phyloP scores from a whole-genome alignment of 768 basidiomycete genomes.

The Gelatoporia subvermispora region DNA sequence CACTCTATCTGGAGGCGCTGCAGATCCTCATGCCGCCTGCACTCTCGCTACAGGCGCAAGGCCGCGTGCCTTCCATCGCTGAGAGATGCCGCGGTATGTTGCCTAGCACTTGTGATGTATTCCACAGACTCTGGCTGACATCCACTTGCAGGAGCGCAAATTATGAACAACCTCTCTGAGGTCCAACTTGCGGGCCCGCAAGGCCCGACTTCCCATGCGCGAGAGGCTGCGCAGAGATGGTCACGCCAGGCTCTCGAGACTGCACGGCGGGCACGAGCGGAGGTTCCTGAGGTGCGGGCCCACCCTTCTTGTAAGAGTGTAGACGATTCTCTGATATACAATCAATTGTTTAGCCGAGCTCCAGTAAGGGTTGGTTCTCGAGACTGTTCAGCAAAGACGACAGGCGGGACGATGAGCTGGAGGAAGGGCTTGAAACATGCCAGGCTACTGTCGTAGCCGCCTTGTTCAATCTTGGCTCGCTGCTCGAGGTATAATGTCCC shows the following conservation, averaged over 20 bases:
- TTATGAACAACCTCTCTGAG: constrained; percentile 47
- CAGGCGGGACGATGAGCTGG: constrained; percentile 5
- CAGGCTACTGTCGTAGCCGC: constrained; percentile 52
- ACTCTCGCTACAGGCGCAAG: constrained; percentile 12
- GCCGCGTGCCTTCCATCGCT: constrained; percentile 26
- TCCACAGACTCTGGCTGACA: background rate
- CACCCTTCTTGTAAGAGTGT: too few relatives aligned
- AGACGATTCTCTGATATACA: too few relatives aligned
- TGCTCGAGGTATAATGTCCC: constrained; percentile 38
- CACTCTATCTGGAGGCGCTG: constrained; percentile 62
- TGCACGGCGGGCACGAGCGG: constrained; percentile 22
- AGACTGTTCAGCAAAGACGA: too few relatives aligned
- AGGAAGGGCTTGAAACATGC: constrained; percentile 32
- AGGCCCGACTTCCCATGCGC: constrained; percentile 30
- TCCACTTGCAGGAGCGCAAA: constrained; percentile 32
- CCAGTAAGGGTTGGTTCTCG: too few relatives aligned
- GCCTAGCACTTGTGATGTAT: background rate
- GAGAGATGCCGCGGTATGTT: constrained; percentile 56
- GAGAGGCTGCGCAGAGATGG: constrained; percentile 55
- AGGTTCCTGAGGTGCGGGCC: constrained; percentile 10
- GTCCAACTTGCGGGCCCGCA: constrained; percentile 29
- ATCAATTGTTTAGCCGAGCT: too few relatives aligned
- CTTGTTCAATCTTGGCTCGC: constrained; percentile 56
- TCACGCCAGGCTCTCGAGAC: constrained; percentile 43
- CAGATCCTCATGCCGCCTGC: constrained; percentile 50